Evolutionary conservation across 2,329 filamentous ascomycete species (phyloP).

Genomic region (Penicillium sp.): DNA sequence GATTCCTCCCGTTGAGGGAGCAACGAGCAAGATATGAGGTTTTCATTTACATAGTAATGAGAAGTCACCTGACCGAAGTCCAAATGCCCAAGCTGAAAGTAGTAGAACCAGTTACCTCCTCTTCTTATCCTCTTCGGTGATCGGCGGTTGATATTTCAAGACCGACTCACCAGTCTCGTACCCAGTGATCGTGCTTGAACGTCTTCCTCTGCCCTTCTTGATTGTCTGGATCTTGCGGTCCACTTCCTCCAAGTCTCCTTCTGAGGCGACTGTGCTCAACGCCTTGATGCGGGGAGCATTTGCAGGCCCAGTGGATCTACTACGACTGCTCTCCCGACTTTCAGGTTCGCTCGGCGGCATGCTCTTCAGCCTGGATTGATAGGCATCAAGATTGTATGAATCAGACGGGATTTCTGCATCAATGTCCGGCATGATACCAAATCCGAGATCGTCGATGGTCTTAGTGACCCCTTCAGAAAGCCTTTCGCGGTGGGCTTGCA

Average conservation of each 20-base stretch:
- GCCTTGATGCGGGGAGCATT: constrained; percentile 63
- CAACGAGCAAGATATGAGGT: background rate
- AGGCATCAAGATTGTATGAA: constrained; percentile 35
- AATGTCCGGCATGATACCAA: constrained; percentile 91
- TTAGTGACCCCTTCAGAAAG: constrained; percentile 79
- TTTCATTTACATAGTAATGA: background rate
- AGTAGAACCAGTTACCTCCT: constrained; percentile 1
- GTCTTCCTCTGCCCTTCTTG: constrained; percentile 59
- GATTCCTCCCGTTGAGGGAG: background rate
- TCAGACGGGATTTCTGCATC: constrained; percentile 66
- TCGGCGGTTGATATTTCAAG: constrained; percentile 14
- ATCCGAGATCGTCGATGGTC: constrained; percentile 87
- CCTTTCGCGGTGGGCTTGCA: constrained; percentile 68
- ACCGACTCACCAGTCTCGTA: constrained; percentile 23
- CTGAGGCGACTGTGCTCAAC: constrained; percentile 65
- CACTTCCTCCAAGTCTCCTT: constrained; percentile 75
- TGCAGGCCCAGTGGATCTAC: constrained; percentile 54
- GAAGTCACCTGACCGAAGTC: background rate
- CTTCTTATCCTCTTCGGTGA: constrained; percentile 15
- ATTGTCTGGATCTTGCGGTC: constrained; percentile 81
- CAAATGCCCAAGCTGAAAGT: background rate
- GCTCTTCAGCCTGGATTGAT: constrained; percentile 28
- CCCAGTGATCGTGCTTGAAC: constrained; percentile 15
- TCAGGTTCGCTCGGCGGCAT: constrained; percentile 21
- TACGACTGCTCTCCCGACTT: constrained; percentile 70